Percentiles rank a stretch among this genome's conserved stretches.
These are phyloP conservation scores for Claviceps arundinis DNA, from an alignment of 2,329 filamentous ascomycete genomes.

Conservation along the genomic window DNA sequence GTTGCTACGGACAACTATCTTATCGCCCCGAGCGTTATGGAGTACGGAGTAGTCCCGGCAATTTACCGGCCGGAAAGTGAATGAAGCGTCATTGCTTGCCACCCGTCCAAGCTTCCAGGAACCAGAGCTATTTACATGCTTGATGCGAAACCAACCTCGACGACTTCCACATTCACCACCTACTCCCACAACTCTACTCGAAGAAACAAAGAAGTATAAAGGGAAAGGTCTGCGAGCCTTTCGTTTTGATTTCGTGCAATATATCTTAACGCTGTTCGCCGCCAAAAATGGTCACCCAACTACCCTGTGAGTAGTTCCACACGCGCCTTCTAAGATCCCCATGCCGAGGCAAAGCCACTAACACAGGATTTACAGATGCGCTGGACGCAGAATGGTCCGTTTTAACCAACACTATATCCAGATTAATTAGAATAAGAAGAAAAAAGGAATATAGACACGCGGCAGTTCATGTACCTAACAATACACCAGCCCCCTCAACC, in stretches of 20 bases:
- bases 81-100: constrained; percentile 3
- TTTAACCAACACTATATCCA: neutral
- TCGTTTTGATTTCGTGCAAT: neutral
- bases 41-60: neutral
- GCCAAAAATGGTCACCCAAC: constrained; percentile 30
- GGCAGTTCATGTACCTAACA: neutral
- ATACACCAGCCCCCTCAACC: constrained; percentile 60
- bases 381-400: constrained; percentile 88
- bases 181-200: neutral
- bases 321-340: neutral
- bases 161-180: neutral
- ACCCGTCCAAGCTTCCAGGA: neutral
- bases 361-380: constrained; percentile 51
- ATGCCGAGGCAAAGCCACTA: neutral
- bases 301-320: constrained; percentile 29
- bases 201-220: neutral
- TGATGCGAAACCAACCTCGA: neutral
- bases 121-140: too few relatives aligned
- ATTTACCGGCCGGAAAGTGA: neutral
- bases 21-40: neutral
- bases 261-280: constrained; percentile 4
- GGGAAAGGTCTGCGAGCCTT: too few relatives aligned
- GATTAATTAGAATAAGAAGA: neutral
- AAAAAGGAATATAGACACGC: neutral
- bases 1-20: constrained; percentile 9